Conservation (phyloP, 495 filamentous ascomycete genomes). For the Neurospora pannonica region DNA sequence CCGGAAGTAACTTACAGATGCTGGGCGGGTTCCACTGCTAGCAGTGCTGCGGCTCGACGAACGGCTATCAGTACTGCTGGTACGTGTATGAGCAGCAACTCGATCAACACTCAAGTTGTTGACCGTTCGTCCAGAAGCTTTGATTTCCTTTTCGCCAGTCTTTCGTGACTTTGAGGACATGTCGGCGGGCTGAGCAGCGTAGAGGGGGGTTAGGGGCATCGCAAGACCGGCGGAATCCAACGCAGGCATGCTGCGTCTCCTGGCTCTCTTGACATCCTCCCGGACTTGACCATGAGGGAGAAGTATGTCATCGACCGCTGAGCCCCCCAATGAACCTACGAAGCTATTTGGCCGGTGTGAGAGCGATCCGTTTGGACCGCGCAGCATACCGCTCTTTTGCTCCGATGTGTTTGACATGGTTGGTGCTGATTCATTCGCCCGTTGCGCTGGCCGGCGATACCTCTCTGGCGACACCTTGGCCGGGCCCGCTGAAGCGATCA, state of each 20-base stretch:
- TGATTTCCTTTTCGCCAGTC: slow-evolving; percentile 29
- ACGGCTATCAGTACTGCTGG: slow-evolving; percentile 36
- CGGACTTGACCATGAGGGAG: slow-evolving; percentile 35
- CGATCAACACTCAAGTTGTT: slow-evolving; percentile 11
- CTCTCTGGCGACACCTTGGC: slow-evolving; percentile 42
- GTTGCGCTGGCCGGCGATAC: slow-evolving; percentile 41
- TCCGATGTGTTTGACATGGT: slow-evolving; percentile 12
- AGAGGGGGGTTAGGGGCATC: slow-evolving; percentile 29
- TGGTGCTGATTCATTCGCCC: slow-evolving; percentile 28
- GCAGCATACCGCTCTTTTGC: slow-evolving; percentile 15
- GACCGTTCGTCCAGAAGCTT: slow-evolving; percentile 15
- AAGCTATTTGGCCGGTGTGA: slow-evolving; percentile 38
- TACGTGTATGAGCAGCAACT: slow-evolving; percentile 17
- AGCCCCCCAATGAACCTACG: slow-evolving; percentile 23
- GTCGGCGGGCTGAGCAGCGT: slow-evolving; percentile 23
- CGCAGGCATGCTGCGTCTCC: slow-evolving; percentile 74
- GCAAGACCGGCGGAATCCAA: slow-evolving; percentile 57
- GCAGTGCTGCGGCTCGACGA: slow-evolving; percentile 30
- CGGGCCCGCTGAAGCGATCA: slow-evolving; percentile 26
- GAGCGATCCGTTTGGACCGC: slow-evolving; percentile 19
- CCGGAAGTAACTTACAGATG: slow-evolving; percentile 33
- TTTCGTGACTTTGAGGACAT: slow-evolving; percentile 6
- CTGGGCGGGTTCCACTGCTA: slow-evolving; percentile 29
- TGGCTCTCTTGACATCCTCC: slow-evolving; percentile 65
- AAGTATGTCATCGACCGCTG: slow-evolving; percentile 45